These are phyloP conservation scores for Chrysopogon serrulatus DNA, from an alignment of 176 grass and related monocot species.

Conservation along the genomic window DNA sequence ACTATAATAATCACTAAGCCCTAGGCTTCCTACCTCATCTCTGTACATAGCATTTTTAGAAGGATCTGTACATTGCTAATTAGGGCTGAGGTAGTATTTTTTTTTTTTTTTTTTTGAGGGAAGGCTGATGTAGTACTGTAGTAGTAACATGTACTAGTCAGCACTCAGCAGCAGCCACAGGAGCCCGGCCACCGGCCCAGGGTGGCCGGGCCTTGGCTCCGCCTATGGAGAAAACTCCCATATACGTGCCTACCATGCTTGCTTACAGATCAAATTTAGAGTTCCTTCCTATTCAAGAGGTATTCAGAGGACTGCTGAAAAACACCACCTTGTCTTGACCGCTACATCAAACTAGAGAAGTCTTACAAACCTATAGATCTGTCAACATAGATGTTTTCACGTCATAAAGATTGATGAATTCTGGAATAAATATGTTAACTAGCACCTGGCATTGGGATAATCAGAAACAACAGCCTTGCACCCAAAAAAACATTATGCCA, in stretches of 20 bases:
- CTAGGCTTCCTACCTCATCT: no score
- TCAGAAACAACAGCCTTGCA: neutral
- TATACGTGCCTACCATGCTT: neutral
- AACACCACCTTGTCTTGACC: neutral
- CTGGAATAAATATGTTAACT: neutral
- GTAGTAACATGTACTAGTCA: no score
- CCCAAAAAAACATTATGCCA: neutral
- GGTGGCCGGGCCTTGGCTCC: no score
- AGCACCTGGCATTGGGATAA: neutral
- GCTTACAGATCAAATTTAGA: neutral
- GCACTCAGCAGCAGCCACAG: no score
- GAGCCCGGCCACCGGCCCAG: no score
- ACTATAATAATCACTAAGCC: no score
- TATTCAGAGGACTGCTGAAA: neutral
- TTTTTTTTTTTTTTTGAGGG: no score
- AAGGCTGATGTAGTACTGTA: no score
- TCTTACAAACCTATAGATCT: neutral
- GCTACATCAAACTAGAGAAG: neutral
- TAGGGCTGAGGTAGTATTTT: no score
- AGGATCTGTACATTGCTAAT: no score
- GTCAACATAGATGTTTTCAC: neutral
- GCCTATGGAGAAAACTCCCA: neutral
- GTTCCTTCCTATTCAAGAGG: neutral
- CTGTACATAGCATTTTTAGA: no score
- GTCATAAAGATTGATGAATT: neutral